Base-by-base conservation (phyloP, 2,329 filamentous ascomycete genomes). In the Colletotrichum plurivorum region DNA sequence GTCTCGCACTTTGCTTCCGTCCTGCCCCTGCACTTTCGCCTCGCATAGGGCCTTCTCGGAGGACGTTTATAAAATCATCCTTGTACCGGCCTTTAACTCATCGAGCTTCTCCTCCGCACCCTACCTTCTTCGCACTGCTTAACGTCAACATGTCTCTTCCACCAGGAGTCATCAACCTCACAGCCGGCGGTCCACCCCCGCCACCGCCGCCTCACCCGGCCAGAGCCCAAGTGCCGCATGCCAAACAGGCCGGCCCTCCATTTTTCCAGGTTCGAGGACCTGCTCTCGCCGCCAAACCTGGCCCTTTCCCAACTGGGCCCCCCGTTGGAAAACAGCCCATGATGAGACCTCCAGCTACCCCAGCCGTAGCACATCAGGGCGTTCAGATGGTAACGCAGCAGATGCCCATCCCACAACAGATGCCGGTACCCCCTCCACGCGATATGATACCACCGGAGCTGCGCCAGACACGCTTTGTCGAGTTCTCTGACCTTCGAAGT, bases 401-500 rank as follows among this genome's bases (percentile, higher is more conserved):
- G 36, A 41, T 60, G 18, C 46, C 57, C 13, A 18, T 53, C 9
- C 22, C 22, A 15, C 59, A 46, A 31, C 61, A 39, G 45, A 31
- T 64, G 18, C 43, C 53, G 15, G 18, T 68, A 13, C 67, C 49
- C 6, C 67, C 67, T n/a, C 67, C 67, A 5, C 22, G 49, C 15
- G 39, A 70, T 8, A 16, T 18, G 9, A 63, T 68, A 13, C 67
- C 67, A n/a, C 41, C 43, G 41, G 71, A 74, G 22, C 71, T 75
- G 45, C 73, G 58, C 3, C 39, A 58, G 25, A 71, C 70, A 53
- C 67, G 65, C 27, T 39, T 66, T 6, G 65, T 73, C 15, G 73
- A 76, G 51, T 71, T 76, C 20, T 78, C 75, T 8, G 83, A 86
- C 62, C 74, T 84, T 56, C 79, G 79, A 36, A 69, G 75, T 9